These are phyloP conservation scores for Tetratostichococcus sp. DNA, from an alignment of 139 green algal genomes.

Conservation along the genomic window DNA sequence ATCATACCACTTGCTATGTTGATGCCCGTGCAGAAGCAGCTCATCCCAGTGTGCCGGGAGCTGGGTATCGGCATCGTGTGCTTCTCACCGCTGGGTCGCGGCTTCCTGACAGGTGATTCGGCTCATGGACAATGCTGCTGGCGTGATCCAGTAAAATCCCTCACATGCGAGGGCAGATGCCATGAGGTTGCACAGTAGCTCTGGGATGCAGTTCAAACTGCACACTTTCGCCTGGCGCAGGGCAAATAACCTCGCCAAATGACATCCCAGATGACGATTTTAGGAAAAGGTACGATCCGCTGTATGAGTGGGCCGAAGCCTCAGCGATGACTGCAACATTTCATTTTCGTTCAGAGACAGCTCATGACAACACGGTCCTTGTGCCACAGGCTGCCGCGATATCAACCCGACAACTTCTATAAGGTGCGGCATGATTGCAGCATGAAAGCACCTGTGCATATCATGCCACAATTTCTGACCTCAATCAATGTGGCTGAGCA, in stretches of 20 bases:
- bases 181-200: too few species aligned
- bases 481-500: background rate
- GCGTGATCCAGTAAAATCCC: too few species aligned
- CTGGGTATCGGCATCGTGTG: conserved; percentile 68
- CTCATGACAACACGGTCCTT: too few species aligned
- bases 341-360: background rate
- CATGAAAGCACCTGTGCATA: background rate
- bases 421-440: background rate
- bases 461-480: background rate
- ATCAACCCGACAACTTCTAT: conserved; percentile 24
- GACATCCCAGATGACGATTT: conserved; percentile 34
- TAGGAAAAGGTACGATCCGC: background rate
- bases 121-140: too few species aligned
- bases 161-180: too few species aligned
- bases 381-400: conserved; percentile 9
- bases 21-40: conserved; percentile 22
- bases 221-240: too few species aligned
- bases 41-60: conserved; percentile 52
- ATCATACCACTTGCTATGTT: too few species aligned
- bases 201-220: too few species aligned
- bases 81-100: conserved; percentile 66
- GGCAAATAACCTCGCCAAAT: conserved; percentile 4
- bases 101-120: conserved; percentile 63
- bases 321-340: too few species aligned
- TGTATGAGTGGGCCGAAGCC: too few species aligned